phyloP scores from a whole-genome alignment of 108 stramenopile species.

The Nitzschia inconspicua region DNA sequence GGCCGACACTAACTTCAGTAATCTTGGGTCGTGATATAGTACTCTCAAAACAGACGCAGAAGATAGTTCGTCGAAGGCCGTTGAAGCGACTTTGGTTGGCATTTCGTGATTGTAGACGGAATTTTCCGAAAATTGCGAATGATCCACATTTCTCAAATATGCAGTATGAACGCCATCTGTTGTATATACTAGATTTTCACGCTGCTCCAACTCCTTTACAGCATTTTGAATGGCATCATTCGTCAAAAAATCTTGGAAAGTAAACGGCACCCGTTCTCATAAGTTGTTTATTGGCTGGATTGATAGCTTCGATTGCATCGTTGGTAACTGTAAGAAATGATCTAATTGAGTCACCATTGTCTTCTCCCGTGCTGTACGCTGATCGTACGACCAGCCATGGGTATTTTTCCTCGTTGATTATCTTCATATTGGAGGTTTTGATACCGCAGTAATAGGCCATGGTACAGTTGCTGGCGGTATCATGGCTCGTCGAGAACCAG shows the following conservation, averaged over 20 bases:
- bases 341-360: too few relatives aligned
- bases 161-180: constrained; percentile 33
- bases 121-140: neutral
- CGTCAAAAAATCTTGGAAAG: constrained; percentile 34
- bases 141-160: constrained; percentile 11
- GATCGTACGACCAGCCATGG: constrained; percentile 31
- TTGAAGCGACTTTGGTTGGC: constrained; percentile 41
- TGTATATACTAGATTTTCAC: constrained; percentile 31
- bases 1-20: constrained; percentile 19
- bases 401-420: constrained; percentile 41
- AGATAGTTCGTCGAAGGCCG: constrained; percentile 38
- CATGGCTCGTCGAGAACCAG: too few relatives aligned
- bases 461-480: too few relatives aligned
- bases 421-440: too few relatives aligned
- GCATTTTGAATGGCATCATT: constrained; percentile 6
- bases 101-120: constrained; percentile 37
- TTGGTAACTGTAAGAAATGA: neutral
- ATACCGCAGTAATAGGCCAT: too few relatives aligned
- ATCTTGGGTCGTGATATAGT: constrained; percentile 26
- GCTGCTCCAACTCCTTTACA: constrained; percentile 1
- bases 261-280: constrained; percentile 10
- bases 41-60: constrained; percentile 5
- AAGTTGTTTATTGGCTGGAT: neutral
- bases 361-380: too few relatives aligned
- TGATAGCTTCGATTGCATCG: constrained; percentile 6